Conservation (phyloP, 2,329 filamentous ascomycete genomes). For the Aspergillus oerlinghausenensis region DNA sequence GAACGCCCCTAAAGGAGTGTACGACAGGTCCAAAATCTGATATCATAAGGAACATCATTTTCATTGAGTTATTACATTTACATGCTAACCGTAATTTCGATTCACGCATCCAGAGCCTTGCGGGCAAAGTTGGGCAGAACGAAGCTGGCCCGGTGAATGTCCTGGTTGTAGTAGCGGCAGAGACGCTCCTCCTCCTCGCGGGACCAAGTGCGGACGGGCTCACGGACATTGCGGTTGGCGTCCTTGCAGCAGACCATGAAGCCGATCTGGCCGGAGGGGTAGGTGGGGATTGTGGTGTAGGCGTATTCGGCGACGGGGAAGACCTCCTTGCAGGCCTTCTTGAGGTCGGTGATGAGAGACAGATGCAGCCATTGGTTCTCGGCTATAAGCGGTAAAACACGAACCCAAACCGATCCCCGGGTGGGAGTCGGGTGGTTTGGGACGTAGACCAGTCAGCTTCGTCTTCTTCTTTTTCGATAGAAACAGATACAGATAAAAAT, state of each 20-base stretch:
- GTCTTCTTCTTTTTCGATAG: slow-evolving; percentile 3
- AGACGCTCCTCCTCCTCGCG: slow-evolving; percentile 85
- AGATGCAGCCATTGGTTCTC: slow-evolving; percentile 99
- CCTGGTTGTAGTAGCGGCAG: slow-evolving; percentile 95
- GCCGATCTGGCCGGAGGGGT: slow-evolving; percentile 97
- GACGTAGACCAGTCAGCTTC: slow-evolving; percentile 23
- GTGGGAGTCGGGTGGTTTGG: slow-evolving; percentile 27
- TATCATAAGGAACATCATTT: slow-evolving; percentile 9
- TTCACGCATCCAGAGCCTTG: slow-evolving; percentile 53
- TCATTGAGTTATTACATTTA: neutral
- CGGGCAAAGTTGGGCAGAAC: slow-evolving; percentile 89
- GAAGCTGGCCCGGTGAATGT: slow-evolving; percentile 93
- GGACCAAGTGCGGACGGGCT: slow-evolving; percentile 76
- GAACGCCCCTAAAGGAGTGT: no score
- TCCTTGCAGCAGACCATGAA: slow-evolving; percentile 99
- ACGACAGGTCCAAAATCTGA: neutral
- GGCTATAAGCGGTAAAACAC: slow-evolving; percentile 51
- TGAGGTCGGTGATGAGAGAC: slow-evolving; percentile 85
- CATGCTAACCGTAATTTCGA: neutral
- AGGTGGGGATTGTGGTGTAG: slow-evolving; percentile 97
- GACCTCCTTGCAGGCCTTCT: slow-evolving; percentile 93
- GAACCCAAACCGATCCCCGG: slow-evolving; percentile 28
- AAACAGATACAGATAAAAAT: slow-evolving; percentile 2
- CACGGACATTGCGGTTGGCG: slow-evolving; percentile 72
- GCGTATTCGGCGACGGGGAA: slow-evolving; percentile 98